phyloP scores from a whole-genome alignment of 2,329 filamentous ascomycete genomes.

The Macrophomina pseudophaseolina region DNA sequence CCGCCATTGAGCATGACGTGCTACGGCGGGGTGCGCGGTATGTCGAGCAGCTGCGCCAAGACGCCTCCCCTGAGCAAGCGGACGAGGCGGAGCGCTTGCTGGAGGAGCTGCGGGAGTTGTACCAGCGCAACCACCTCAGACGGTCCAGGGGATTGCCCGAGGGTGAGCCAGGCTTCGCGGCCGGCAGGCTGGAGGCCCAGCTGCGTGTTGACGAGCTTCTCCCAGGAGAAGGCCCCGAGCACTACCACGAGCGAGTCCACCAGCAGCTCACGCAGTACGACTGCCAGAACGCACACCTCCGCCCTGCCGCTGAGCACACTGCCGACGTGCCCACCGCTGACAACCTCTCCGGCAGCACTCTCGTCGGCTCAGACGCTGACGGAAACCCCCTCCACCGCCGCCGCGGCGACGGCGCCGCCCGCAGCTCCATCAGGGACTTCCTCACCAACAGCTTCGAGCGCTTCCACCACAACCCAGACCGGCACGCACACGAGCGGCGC shows the following conservation, averaged over 20 bases:
- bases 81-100: too few relatives aligned
- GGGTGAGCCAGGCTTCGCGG: too few relatives aligned
- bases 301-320: background rate
- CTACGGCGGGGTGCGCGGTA: too few relatives aligned
- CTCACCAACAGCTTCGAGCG: background rate
- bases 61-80: too few relatives aligned
- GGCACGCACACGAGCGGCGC: background rate
- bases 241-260: background rate
- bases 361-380: background rate
- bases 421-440: background rate
- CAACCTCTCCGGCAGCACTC: background rate
- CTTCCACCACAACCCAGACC: background rate
- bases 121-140: too few relatives aligned
- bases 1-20: too few relatives aligned
- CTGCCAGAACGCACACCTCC: background rate
- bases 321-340: background rate
- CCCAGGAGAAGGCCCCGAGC: too few relatives aligned
- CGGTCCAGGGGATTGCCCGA: too few relatives aligned
- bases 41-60: too few relatives aligned
- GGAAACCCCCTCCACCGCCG: background rate
- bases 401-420: background rate
- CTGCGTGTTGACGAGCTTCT: background rate
- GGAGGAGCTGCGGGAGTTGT: too few relatives aligned
- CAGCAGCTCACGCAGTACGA: background rate
- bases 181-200: background rate